Evolutionary conservation across 768 basidiomycete species (phyloP), one percentile per base, ranked within the genome.

Genomic region (Boletus rubropictus): DNA sequence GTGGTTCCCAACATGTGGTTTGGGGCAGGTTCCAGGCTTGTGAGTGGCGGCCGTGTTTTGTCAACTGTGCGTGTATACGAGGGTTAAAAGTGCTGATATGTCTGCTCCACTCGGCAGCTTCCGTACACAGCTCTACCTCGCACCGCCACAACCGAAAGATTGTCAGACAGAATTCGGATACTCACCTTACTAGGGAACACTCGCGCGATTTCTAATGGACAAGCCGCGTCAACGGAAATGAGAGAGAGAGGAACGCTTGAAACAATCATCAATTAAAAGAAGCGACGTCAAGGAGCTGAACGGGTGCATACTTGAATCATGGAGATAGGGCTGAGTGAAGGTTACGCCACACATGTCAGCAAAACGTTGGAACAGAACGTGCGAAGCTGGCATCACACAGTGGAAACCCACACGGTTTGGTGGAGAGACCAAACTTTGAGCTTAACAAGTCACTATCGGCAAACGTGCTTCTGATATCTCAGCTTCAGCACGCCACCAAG

Each of bases 1-100:
- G 47, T 51, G 55, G 53, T 50, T 53, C 34, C 6, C 1, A 44
- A 53, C 60, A 64, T 47, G 61, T 59, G 62, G 47, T 53, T 54
- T 31, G 34, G n/a, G 46, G 51, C 46, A 48, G 59, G 59, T 25
- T 25, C 24, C 46, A 39, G 22, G 22, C 25, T 48, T 52, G 50
- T 14, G 39, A 39, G 61, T 58, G 56, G 61, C 50, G 52, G 27
- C 39, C 33, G 44, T 47, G 43, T 48, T 36, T 24, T 39, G 39
- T 55, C 41, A 27, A 27, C 5, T 32, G 34, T 41, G n/a, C n/a
- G n/a, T n/a, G 36, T n/a, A 33, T 25, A 21, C 24, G 10, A 47
- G 31, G 37, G 42, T 42, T 21, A n/a, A n/a, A n/a, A n/a, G n/a
- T n/a, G n/a, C n/a, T 8, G 24, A 25, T 25, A 8, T 25, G 24